Percentiles rank a stretch among this genome's conserved stretches.
These are phyloP conservation scores for Ustilago vetiveriae DNA, from an alignment of 1,284 basidiomycete genomes.

Conservation along the genomic window DNA sequence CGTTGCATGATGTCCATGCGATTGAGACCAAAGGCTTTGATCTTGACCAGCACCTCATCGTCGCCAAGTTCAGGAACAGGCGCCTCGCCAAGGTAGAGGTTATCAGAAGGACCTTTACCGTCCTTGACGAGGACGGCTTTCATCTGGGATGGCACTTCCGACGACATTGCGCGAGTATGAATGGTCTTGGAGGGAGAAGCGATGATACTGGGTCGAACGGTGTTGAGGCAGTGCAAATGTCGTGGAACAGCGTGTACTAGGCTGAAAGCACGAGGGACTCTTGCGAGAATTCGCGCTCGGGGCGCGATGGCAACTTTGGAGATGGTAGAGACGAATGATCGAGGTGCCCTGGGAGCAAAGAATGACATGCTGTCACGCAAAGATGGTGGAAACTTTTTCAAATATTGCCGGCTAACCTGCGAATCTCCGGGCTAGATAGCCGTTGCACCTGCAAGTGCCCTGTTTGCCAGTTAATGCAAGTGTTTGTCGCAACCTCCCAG, in stretches of 20 bases:
- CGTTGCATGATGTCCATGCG: constrained; percentile 66
- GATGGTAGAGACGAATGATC: neutral
- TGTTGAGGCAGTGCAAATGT: neutral
- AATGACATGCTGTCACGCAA: constrained; percentile 30
- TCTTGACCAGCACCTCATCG: constrained; percentile 76
- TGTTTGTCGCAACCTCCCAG: too few relatives aligned
- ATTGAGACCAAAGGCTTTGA: constrained; percentile 64
- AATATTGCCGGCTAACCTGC: constrained; percentile 15
- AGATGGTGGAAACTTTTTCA: neutral
- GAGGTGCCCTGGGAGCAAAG: neutral
- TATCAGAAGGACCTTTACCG: constrained; percentile 79
- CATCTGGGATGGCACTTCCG: constrained; percentile 71
- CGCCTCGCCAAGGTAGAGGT: constrained; percentile 78
- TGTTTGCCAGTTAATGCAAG: too few relatives aligned
- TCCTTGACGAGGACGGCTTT: constrained; percentile 83
- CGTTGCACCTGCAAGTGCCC: constrained; percentile 1
- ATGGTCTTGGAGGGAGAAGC: neutral
- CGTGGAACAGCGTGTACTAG: neutral
- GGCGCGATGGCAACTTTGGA: neutral
- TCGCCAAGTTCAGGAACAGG: constrained; percentile 72
- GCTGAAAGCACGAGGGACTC: constrained; percentile 4
- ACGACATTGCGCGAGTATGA: constrained; percentile 22
- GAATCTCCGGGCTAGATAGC: constrained; percentile 37
- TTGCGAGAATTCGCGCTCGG: neutral
- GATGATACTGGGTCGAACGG: neutral